Conservation (phyloP, 352 stramenopile species). For the Phytophthora multivora region DNA sequence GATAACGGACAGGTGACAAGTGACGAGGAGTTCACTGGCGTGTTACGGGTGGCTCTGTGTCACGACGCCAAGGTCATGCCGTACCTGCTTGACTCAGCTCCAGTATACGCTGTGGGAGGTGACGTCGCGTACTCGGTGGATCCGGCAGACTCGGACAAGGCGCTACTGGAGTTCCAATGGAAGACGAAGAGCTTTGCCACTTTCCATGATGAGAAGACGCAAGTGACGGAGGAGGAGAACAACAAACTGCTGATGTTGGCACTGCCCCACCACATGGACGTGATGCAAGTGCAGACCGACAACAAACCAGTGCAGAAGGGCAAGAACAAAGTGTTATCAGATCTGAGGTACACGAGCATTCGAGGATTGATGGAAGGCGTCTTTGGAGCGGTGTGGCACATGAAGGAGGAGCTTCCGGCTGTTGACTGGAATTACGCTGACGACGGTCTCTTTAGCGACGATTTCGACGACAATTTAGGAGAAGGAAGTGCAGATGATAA, state of each 20-base stretch:
- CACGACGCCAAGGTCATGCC: conserved; percentile 44
- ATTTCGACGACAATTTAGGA: conserved; percentile 22
- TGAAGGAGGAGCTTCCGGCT: conserved; percentile 59
- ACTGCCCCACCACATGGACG: conserved; percentile 75
- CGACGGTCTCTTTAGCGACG: conserved; percentile 58
- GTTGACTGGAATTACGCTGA: conserved; percentile 72
- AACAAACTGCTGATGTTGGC: conserved; percentile 76
- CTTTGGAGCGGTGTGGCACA: conserved; percentile 61
- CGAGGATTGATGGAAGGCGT: conserved; percentile 76
- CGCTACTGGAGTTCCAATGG: conserved; percentile 64
- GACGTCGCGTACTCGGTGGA: conserved; percentile 56
- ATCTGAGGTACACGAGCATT: conserved; percentile 71
- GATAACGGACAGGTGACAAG: conserved; percentile 41
- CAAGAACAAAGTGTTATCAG: conserved; percentile 42
- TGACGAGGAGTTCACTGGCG: conserved; percentile 48
- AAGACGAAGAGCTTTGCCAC: conserved; percentile 55
- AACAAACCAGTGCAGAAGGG: conserved; percentile 13
- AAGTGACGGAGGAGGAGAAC: conserved; percentile 24
- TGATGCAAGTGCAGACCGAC: conserved; percentile 33
- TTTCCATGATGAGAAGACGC: conserved; percentile 13
- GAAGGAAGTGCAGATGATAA: conserved; percentile 19
- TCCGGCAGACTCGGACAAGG: conserved; percentile 32
- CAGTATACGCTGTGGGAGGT: conserved; percentile 62
- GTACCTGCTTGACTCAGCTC: conserved; percentile 60
- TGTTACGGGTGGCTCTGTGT: conserved; percentile 59